Evolutionary conservation across 352 stramenopile genomes (phyloP), one percentile per base, ranked within the genome.

Genomic region (Globisporangium alternatum): DNA sequence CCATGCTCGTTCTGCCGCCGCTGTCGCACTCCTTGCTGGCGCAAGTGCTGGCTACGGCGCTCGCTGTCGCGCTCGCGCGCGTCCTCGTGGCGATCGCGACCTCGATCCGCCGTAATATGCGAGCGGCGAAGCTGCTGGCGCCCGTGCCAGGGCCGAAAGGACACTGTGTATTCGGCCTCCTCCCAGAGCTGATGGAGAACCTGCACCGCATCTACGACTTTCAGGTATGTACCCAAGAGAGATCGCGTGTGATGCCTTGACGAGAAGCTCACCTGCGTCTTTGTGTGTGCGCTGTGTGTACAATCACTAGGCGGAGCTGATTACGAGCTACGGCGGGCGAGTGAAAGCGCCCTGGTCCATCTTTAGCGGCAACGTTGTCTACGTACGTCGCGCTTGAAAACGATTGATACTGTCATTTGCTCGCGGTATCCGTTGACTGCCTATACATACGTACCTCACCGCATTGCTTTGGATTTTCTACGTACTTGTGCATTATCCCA

Each of bases 311-410:
- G 72, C 74, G 31, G 71, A 81, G 13, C 67, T 74, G 49, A 61
- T 88, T 39, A 62, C 73, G 37, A 41, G 75, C 41, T 56, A 83
- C 41, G 72, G 72, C 15, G 77, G 79, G 1, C 71, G 73, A 25
- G 84, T 86, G 75, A 86, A 88, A 54, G 81, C 80, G 67, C 79
- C 79, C 47, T 86, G 77, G 77, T 76, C 82, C n/a, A 62, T 88
- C 58, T 84, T 88, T 67, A 37, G 17, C 55, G 43, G 13, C 39
- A 52, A 53, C 41, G 39, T 51, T 1, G 3, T 62, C 25, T 41
- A 31, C 8, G 28, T 54, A 30, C 41, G 56, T 31, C 28, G 1
- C 28, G 7, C 15, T 12, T 33, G 31, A 3, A 4, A 30, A 39
- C 33, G 4, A 39, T 39, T 39, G 3, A 12, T 12, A 12, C 33